A percentile compares a stretch with the other conserved stretches of the same genome.
Conservation (phyloP, 2,329 filamentous ascomycete genomes). For the Cercospora sp. region DNA sequence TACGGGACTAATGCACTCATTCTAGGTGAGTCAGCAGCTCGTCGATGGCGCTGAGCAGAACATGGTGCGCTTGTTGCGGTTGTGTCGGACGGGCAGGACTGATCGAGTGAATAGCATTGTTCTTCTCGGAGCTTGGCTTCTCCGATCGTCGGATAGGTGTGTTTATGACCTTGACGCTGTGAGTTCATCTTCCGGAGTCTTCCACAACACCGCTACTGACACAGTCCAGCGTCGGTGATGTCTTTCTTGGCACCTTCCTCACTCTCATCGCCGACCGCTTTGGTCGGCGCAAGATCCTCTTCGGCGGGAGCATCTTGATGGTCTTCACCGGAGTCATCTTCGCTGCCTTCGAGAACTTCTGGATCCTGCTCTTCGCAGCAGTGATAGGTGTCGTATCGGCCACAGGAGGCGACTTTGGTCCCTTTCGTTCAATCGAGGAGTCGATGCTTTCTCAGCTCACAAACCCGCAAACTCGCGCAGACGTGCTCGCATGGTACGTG, state of each 20-base stretch:
- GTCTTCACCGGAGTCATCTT: conserved; percentile 36
- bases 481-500: conserved; percentile 69
- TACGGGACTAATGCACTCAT: conserved; percentile 38
- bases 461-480: conserved; percentile 54
- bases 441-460: conserved; percentile 64
- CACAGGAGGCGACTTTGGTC: conserved; percentile 64
- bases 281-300: conserved; percentile 37
- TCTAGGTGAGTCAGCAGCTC: conserved; percentile 28
- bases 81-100: not conserved
- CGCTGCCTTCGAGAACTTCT: conserved; percentile 38
- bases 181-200: not conserved
- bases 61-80: not conserved
- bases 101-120: conserved; percentile 31
- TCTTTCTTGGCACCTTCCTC: conserved; percentile 38
- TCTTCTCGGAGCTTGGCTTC: conserved; percentile 39
- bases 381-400: conserved; percentile 39
- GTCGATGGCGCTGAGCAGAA: not conserved
- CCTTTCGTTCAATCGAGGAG: conserved; percentile 68
- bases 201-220: not conserved
- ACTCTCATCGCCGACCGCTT: conserved; percentile 39
- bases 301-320: conserved; percentile 38
- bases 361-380: conserved; percentile 38
- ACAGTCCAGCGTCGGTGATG: conserved; percentile 35
- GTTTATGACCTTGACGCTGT: conserved; percentile 38
- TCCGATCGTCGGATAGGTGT: conserved; percentile 38